Evolutionary conservation across 2,329 filamentous ascomycete species (phyloP), one percentile per base, ranked within the genome.

Genomic region (Fusarium duplospermum): DNA sequence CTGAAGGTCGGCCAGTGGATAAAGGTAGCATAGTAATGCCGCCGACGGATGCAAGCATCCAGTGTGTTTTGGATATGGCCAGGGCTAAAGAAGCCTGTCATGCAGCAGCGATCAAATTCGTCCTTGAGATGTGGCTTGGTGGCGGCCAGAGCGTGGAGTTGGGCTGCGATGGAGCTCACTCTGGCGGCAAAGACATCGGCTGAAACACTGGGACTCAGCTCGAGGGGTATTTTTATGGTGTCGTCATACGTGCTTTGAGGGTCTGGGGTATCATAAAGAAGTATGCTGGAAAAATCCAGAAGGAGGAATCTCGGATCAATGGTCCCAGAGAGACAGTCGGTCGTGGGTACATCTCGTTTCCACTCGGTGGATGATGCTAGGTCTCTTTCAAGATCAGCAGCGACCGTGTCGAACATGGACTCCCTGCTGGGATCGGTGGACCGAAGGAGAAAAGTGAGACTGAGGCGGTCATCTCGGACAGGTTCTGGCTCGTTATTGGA

Each of bases 1-100:
- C 70, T 50, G 13, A 76, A 76, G 6, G 73, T 70, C 7, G 74
- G 66, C 73, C 74, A 76, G 22, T 76, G 74, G 6, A 76, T 64
- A 0, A 56, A 50, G 1, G 61, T 35, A 2, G 45, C 62, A 4
- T 64, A 71, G 0, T 72, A 76, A 13, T 74, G 62, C 5, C 73
- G 35, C 2, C 56, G 65, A 10, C 65, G 73, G 5, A 70, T 70
- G 11, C 67, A 33, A 3, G 60, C 35, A 1, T 52, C 54, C 0
- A 76, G 20, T 1, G 50, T 56, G 10, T 61, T 40, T 13, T 67
- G 61, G 7, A 76, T 74, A 24, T 72, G 74, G 0, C 24, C n/a
- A 0, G 31, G 2, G 0, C 66, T 56, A 2, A 76, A 70, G 24
- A 76, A 70, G 1, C 56, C 57, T 10, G 3, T 22, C 42, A 68